Base-by-base conservation (phyloP, 495 filamentous ascomycete genomes). In the Entonaema liquescens region DNA sequence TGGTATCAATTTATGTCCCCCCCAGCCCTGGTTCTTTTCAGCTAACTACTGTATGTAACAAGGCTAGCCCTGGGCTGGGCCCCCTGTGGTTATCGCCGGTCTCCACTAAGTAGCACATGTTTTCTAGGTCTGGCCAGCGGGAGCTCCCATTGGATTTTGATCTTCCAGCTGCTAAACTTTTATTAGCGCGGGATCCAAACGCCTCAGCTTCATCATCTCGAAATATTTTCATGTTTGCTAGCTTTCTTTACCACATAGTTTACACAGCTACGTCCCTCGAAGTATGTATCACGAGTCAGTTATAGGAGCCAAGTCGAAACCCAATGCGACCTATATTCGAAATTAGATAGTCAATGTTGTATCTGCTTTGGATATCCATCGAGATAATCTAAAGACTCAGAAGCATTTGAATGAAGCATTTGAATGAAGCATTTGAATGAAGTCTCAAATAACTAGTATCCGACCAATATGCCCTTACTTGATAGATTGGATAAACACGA, bases 71-170 rank as follows among this genome's bases (percentile, higher is more conserved):
- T 62, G 58, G 62, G 19, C 62, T 58, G 15, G 56, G 49, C 50
- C 26, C n/a, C 57, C 29, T 31, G 33, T 62, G 40, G 38, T 63
- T 72, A 67, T 72, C 69, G 65, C 70, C 65, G 64, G 28, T 55
- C 36, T 44, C 64, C 69, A 67, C 59, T 60, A n/a, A 42, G 33
- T 65, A 57, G 61, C 65, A 72, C 61, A 68, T 72, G 65, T 53
- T 68, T 68, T 72, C 56, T 36, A 72, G 50, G 63, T 64, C 65
- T 73, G 28, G 56, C 29, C 50, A 67, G 68, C 70, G 61, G 70
- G 70, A 68, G 56, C 60, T 72, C 64, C 64, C 63, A 71, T 60
- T 67, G 69, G 68, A 49, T 55, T 71, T 53, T 54, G 36, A 17
- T 26, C 15, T 33, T 17, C n/a, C 28, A 31, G 53, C 23, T 62